Base-by-base conservation (phyloP, 2,329 filamentous ascomycete species). In the Ceratocystis alfenasii region DNA sequence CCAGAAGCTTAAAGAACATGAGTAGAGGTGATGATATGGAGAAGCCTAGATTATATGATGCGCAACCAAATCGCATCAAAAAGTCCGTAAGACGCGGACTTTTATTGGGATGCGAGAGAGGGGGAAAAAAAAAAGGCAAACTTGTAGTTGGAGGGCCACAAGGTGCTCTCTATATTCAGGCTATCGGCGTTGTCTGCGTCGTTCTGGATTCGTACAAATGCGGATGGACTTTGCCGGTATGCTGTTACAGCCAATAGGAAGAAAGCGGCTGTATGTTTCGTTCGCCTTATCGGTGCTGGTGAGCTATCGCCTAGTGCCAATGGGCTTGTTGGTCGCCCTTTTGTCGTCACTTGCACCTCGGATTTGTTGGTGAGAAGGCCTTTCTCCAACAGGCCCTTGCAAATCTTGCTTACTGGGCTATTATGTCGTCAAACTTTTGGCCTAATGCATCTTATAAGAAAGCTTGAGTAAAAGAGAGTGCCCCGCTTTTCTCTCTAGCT, bases 81-180 rank as follows among this genome's bases (percentile, higher is more conserved):
- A 65, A 60, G 50, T 22, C 63, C 50, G 63, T 44, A 44, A 45
- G 41, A 65, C 2, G 71, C 76, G 73, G 71, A 77, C 75, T 70
- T 41, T 85, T 74, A 67, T 79, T 74, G 78, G 78, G 74, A 80
- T 79, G 74, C 83, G 84, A 48, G 57, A 63, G 22, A 50, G 41
- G 33, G 30, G 33, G 30, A 48, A n/a, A 48, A 63, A 12, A 15
- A 53, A 15, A 48, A 65, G n/a, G 36, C 30, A 55, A 30, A 25
- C 30, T 46, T 30, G 17, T 17, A 5, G 41, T 41, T 46, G 60
- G 55, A 59, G 55, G 55, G 55, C 25, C 28, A 59, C 53, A 59
- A 36, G 53, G n/a, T 50, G n/a, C 48, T 53, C 48, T 36, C 28
- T 33, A 59, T 59, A 20, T 30, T 36, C 25, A 15, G 55, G 55